phyloP scores from a whole-genome alignment of 331 rosid species.

The Rosa hybrid region DNA sequence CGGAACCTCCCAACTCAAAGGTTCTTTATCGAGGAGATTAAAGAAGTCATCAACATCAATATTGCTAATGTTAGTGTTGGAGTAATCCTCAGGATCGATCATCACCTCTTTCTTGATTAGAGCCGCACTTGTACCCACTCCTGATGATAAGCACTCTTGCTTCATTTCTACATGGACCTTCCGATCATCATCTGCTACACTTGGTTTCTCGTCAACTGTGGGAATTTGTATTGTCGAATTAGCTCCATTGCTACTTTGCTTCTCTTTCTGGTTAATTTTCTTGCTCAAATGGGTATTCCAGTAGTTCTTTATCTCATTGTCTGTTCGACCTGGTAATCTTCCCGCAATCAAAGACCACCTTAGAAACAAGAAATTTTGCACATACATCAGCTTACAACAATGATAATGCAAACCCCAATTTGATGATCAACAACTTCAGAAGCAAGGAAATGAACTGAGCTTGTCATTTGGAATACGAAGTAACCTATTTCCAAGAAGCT shows the following conservation, averaged over 20 bases:
- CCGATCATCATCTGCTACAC: background rate
- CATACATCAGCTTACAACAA: background rate
- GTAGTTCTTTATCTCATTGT: slow-evolving; percentile 33
- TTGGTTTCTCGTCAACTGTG: background rate
- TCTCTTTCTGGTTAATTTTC: background rate
- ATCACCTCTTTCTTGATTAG: background rate
- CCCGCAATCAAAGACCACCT: slow-evolving; percentile 48
- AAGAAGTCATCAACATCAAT: background rate
- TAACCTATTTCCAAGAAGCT: slow-evolving; percentile 34
- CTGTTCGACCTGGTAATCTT: slow-evolving; percentile 44
- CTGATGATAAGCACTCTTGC: background rate
- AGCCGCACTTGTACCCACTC: background rate
- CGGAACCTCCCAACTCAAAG: background rate
- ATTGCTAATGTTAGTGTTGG: background rate
- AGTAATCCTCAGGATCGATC: background rate
- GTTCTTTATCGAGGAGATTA: background rate
- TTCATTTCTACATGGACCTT: background rate
- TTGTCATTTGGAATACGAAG: background rate
- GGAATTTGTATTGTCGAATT: background rate
- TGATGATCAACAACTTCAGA: background rate
- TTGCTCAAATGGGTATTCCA: slow-evolving; percentile 37
- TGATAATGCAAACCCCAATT: background rate
- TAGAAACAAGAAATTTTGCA: background rate
- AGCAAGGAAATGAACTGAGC: background rate
- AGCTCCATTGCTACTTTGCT: background rate